phyloP scores from a whole-genome alignment of 345 rosid species.

The Linum usitatissimum region DNA sequence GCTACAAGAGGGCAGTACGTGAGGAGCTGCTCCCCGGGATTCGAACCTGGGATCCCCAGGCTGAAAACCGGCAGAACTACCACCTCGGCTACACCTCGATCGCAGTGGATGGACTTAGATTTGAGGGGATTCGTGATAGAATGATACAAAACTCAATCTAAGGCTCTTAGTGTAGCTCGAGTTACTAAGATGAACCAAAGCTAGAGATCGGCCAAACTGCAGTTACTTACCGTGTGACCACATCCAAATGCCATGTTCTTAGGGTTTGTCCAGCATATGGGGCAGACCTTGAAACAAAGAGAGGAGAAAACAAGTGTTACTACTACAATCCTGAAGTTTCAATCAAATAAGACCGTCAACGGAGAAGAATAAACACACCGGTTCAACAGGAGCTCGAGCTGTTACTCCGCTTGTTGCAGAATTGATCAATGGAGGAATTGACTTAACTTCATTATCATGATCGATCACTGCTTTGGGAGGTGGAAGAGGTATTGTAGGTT shows the following conservation, averaged over 20 bases:
- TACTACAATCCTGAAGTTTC: slow-evolving; percentile 2
- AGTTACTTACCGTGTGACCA: slow-evolving; percentile 63
- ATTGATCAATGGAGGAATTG: slow-evolving; percentile 22
- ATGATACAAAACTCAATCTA: neutral
- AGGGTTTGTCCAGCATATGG: slow-evolving; percentile 83
- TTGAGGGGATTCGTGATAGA: no score
- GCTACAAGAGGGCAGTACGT: no score
- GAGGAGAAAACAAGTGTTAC: neutral
- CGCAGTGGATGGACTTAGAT: no score
- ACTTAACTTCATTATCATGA: slow-evolving; percentile 42
- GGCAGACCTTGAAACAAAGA: slow-evolving; percentile 55
- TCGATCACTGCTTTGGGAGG: slow-evolving; percentile 67
- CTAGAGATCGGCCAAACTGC: neutral
- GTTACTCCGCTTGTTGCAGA: slow-evolving; percentile 31
- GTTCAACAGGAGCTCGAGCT: slow-evolving; percentile 21
- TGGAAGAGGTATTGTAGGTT: slow-evolving; percentile 41
- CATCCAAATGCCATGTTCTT: slow-evolving; percentile 97
- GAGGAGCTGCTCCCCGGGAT: no score
- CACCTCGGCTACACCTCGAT: no score
- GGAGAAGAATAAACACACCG: slow-evolving; percentile 22
- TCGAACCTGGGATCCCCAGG: no score
- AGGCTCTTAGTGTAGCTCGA: neutral
- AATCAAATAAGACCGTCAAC: neutral
- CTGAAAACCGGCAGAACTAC: no score
- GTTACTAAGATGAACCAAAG: neutral